These are phyloP conservation scores for Cicer judaicum DNA, from an alignment of 306 rosid species.

Conservation along the genomic window DNA sequence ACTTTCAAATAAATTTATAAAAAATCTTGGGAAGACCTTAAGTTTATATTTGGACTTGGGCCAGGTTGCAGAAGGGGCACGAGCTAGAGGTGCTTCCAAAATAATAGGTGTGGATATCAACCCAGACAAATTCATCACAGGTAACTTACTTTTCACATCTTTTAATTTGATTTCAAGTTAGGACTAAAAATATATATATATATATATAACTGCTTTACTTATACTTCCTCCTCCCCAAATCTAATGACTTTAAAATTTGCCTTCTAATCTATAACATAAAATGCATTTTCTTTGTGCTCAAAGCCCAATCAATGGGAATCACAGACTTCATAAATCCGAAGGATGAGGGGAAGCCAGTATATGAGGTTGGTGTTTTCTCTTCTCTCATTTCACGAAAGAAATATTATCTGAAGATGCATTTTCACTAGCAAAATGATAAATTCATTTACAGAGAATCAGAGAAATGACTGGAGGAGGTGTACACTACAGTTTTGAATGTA, in stretches of 20 bases:
- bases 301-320: constrained; percentile 70
- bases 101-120: constrained; percentile 85
- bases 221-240: neutral
- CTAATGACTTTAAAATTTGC: neutral
- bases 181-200: neutral
- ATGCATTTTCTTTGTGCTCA: constrained; percentile 7
- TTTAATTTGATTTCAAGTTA: neutral
- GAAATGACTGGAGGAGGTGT: constrained; percentile 69
- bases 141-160: constrained; percentile 32
- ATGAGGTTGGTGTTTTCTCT: constrained; percentile 58
- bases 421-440: constrained; percentile 2
- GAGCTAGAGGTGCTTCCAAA: constrained; percentile 78
- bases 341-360: constrained; percentile 59
- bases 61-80: constrained; percentile 86
- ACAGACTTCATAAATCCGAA: constrained; percentile 71
- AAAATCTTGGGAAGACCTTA: neutral
- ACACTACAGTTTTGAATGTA: constrained; percentile 74
- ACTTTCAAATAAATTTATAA: too few species aligned
- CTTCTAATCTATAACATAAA: neutral
- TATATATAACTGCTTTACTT: neutral
- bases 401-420: neutral
- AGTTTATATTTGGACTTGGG: constrained; percentile 27
- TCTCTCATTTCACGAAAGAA: neutral
- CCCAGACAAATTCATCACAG: constrained; percentile 61
- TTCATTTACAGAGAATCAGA: constrained; percentile 57